Percentiles rank a stretch among this genome's conserved stretches.
Evolutionary conservation across 192 early-diverging fungal genomes (phyloP).

Genomic region (Podila epicladia): DNA sequence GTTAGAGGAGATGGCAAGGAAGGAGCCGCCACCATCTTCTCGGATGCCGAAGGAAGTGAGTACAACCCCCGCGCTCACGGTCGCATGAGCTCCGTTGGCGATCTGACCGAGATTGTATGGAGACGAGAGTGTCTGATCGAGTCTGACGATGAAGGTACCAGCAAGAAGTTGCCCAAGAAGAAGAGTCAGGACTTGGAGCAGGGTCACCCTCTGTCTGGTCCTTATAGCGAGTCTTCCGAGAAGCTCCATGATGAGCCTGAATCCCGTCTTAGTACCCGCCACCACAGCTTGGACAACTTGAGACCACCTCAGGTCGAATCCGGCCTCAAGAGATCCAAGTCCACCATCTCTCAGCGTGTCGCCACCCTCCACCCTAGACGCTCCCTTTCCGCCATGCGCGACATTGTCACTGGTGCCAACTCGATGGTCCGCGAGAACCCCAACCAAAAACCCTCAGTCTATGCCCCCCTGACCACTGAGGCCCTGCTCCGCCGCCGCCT

Average conservation of each 20-base stretch:
- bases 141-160: slow-evolving; percentile 8
- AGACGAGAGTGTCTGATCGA: slow-evolving; percentile 47
- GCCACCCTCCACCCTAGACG: slow-evolving; percentile 9
- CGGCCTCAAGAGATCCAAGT: slow-evolving; percentile 8
- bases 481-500: slow-evolving; percentile 41
- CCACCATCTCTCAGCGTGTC: slow-evolving; percentile 1
- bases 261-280: background rate
- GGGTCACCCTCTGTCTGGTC: slow-evolving; percentile 5
- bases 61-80: slow-evolving; percentile 13
- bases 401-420: slow-evolving; percentile 31
- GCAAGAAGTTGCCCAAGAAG: slow-evolving; percentile 5
- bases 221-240: background rate
- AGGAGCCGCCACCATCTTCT: slow-evolving; percentile 8
- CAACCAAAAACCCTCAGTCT: slow-evolving; percentile 35
- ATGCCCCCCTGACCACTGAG: slow-evolving; percentile 46
- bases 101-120: slow-evolving; percentile 45
- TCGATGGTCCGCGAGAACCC: slow-evolving; percentile 25
- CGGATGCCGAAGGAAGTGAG: slow-evolving; percentile 25
- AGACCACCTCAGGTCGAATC: background rate
- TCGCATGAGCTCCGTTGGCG: slow-evolving; percentile 21
- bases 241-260: background rate
- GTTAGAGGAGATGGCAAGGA: background rate
- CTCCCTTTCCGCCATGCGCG: slow-evolving; percentile 14
- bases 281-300: slow-evolving; percentile 7
- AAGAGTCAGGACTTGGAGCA: background rate